Percentiles rank a stretch among this genome's conserved stretches.
Evolutionary conservation across 148 eudicot species (phyloP).

Genomic region (Pharnaceum exiguum): DNA sequence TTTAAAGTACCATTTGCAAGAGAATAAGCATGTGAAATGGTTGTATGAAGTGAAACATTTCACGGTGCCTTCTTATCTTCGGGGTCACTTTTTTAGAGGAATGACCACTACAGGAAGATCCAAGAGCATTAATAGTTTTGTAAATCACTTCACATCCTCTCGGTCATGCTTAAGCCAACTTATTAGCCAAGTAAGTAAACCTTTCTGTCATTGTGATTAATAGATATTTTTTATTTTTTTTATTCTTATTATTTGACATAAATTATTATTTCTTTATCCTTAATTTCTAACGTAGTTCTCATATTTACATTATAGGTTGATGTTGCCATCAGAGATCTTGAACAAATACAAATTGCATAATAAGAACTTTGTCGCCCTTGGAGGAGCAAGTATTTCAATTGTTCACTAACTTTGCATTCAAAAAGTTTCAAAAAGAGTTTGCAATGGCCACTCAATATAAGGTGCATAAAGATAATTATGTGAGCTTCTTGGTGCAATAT

Average conservation of each 20-base stretch:
- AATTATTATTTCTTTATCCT: no score
- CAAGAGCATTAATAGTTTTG: constrained; percentile 19
- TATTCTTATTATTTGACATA: not conserved
- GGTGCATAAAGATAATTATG: not conserved
- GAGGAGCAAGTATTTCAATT: not conserved
- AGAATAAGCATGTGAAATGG: constrained; percentile 4
- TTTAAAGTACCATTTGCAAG: constrained; percentile 4
- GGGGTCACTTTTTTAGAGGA: constrained; percentile 13
- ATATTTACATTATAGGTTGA: constrained; percentile 5
- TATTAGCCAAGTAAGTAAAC: constrained; percentile 6
- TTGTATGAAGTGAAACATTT: not conserved
- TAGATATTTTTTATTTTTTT: not conserved
- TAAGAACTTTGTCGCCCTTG: not conserved
- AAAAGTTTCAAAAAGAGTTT: constrained; percentile 7
- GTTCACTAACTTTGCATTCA: not conserved
- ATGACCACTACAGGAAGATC: constrained; percentile 20
- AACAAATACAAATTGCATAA: constrained; percentile 5
- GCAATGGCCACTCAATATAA: not conserved
- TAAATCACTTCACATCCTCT: constrained; percentile 2
- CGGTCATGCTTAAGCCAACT: constrained; percentile 7
- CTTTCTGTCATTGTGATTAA: not conserved
- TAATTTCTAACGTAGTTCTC: no score
- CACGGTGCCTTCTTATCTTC: constrained; percentile 3
- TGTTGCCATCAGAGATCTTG: constrained; percentile 10
- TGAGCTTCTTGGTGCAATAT: not conserved